Evolutionary conservation across 2,329 filamentous ascomycete species (phyloP).

Genomic region (Colletotrichum horii): DNA sequence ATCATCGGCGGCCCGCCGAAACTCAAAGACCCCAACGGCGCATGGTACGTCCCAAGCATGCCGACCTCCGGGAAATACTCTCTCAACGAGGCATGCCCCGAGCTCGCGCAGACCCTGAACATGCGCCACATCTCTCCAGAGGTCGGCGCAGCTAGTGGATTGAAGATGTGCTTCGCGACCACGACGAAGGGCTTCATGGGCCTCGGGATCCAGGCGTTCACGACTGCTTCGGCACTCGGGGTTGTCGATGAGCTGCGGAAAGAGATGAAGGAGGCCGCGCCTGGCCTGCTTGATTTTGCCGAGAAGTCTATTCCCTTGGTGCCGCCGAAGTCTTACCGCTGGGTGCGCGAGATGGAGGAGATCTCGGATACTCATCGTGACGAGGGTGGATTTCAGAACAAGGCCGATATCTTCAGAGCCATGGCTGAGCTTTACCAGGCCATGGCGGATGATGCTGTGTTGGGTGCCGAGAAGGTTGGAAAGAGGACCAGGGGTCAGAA

Average conservation of each 20-base stretch:
- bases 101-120: slow-evolving; percentile 50
- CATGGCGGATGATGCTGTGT: slow-evolving; percentile 65
- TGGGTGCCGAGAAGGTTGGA: slow-evolving; percentile 64
- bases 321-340: slow-evolving; percentile 79
- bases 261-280: slow-evolving; percentile 58
- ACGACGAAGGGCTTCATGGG: slow-evolving; percentile 70
- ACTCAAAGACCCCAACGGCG: slow-evolving; percentile 26
- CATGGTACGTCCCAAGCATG: slow-evolving; percentile 48
- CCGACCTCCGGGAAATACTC: slow-evolving; percentile 53
- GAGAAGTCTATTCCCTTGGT: slow-evolving; percentile 61
- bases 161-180: slow-evolving; percentile 71
- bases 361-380: slow-evolving; percentile 69
- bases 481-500: slow-evolving; percentile 59
- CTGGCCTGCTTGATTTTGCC: slow-evolving; percentile 49
- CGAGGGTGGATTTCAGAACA: slow-evolving; percentile 64
- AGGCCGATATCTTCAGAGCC: slow-evolving; percentile 56
- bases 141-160: slow-evolving; percentile 61
- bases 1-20: slow-evolving; percentile 61
- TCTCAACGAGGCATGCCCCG: slow-evolving; percentile 42
- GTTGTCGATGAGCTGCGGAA: slow-evolving; percentile 63
- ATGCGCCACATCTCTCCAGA: slow-evolving; percentile 51
- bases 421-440: slow-evolving; percentile 66
- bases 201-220: slow-evolving; percentile 72
- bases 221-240: slow-evolving; percentile 68
- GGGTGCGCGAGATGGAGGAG: slow-evolving; percentile 80